phyloP scores from a whole-genome alignment of 1,139 yeast species.

The Blastobotrys petasosporus region DNA sequence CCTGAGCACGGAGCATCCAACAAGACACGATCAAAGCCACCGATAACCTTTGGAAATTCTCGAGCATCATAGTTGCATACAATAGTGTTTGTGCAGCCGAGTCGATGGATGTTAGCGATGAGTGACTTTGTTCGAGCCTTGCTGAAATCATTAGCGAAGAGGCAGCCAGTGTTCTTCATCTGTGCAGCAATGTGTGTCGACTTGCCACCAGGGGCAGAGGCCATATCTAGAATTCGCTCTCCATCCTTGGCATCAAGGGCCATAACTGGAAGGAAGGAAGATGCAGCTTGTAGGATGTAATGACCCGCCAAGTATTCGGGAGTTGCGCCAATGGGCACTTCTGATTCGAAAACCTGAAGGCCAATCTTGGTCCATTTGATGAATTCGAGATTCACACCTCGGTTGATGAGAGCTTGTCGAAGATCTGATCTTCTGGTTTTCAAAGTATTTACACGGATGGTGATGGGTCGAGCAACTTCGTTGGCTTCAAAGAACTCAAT shows the following conservation, averaged over 20 bases:
- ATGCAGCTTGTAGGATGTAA: conserved; percentile 96
- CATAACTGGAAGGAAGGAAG: conserved; percentile 95
- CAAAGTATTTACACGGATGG: conserved; percentile 93
- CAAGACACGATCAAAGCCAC: conserved; percentile 92
- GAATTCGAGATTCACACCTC: conserved; percentile 96
- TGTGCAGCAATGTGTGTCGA: conserved; percentile 93
- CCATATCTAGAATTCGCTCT: conserved; percentile 96
- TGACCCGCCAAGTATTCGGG: conserved; percentile 98
- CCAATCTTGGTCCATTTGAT: conserved; percentile 98
- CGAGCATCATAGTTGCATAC: conserved; percentile 98
- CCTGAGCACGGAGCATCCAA: conserved; percentile 99
- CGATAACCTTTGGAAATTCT: conserved; percentile 96
- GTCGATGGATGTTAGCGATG: conserved; percentile 94
- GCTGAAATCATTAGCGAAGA: conserved; percentile 95
- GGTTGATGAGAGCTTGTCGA: conserved; percentile 89
- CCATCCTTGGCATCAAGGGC: conserved; percentile 94
- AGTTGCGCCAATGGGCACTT: conserved; percentile 98
- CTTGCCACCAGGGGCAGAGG: conserved; percentile 99
- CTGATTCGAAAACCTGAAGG: conserved; percentile 92
- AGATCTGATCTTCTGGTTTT: conserved; percentile 92
- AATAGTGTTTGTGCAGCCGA: conserved; percentile 94
- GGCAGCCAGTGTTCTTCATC: conserved; percentile 97
- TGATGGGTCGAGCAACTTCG: conserved; percentile 93
- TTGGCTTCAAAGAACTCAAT: conserved; percentile 98
- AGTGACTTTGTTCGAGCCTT: conserved; percentile 93